Conservation (phyloP, 306 rosid species). For the Clitoria ternatea region DNA sequence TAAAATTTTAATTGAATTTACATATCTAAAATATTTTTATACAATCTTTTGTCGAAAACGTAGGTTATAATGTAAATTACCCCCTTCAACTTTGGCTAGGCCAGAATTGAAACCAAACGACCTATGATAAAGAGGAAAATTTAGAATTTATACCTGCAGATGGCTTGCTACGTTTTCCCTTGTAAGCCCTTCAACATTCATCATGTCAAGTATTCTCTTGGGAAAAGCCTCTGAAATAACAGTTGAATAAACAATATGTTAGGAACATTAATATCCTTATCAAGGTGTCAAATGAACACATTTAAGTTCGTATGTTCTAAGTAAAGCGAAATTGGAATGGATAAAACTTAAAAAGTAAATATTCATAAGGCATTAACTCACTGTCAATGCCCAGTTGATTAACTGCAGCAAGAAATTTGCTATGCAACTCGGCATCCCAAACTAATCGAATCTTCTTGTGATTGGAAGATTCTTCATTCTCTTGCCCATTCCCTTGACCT, state of each 20-base stretch:
- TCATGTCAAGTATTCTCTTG: conserved; percentile 73
- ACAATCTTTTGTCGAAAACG: not conserved
- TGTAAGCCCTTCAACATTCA: conserved; percentile 87
- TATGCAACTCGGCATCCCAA: conserved; percentile 69
- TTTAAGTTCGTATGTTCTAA: not conserved
- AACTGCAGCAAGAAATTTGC: conserved; percentile 68
- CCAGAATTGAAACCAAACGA: not conserved
- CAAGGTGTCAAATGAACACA: not conserved
- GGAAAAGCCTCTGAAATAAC: conserved; percentile 75
- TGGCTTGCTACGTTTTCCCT: conserved; percentile 95
- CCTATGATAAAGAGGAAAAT: not conserved
- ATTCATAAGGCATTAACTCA: conserved; percentile 38
- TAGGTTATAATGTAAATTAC: not conserved
- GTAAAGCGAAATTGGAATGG: conserved; percentile 12
- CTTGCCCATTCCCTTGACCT: conserved; percentile 40
- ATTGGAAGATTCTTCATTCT: conserved; percentile 50
- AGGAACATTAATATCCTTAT: not conserved
- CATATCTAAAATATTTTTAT: not conserved
- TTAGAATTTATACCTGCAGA: conserved; percentile 62
- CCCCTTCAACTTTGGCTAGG: not conserved
- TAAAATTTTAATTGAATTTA: not conserved
- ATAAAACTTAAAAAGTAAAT: no score
- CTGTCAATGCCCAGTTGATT: conserved; percentile 68
- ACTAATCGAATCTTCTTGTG: conserved; percentile 70
- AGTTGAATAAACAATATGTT: conserved; percentile 5